Evolutionary conservation across 495 filamentous ascomycete genomes (phyloP), one percentile per base, ranked within the genome.

Genomic region (Xylaria cubensis): DNA sequence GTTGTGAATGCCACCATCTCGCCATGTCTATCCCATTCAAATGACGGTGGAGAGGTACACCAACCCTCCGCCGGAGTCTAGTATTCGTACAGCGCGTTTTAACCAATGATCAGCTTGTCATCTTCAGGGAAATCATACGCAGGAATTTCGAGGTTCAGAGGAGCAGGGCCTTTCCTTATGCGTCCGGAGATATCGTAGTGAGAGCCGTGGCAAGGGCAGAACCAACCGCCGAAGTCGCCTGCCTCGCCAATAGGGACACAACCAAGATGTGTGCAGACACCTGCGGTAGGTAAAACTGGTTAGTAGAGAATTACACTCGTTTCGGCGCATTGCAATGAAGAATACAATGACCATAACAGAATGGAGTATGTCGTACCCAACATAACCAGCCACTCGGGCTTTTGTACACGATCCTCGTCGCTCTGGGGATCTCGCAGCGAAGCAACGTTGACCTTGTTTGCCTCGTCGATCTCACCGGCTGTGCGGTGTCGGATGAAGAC

Each of bases 401-500:
- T 94, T 91, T 99, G 90, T 72, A 97, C 95, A 83, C 97, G 95
- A 75, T 97, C 95, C 68, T 88, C 87, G 77, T 99, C 97, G 74
- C 90, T 71, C 83, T 99, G 90, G 72, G 96, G 97, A 84, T 99
- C 96, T 84, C 97, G 90, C 76, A 99, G 86, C 69, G 86, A 80
- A 78, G 92, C 83, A 85, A 95, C 90, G 76, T 94, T 90, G 78
- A 90, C 87, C 68, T 87, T 83, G 80, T 94, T 90, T 83, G 94
- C 94, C 84, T 95, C 92, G 70, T 91, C 86, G 85, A 97, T 97
- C 86, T 97, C 94, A 72, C 87, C 87, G 76, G 87, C 81, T 74
- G 97, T 99, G 75, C 97, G 94, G 91, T 99, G 97, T 82, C 97
- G 95, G 90, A 99, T 94, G 89, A 99, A 98, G 83, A 99, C 93